A percentile compares a stretch with the other conserved stretches of the same genome.
These are phyloP conservation scores for Saitozyma podzolica DNA, from an alignment of 768 basidiomycete species.

Conservation along the genomic window DNA sequence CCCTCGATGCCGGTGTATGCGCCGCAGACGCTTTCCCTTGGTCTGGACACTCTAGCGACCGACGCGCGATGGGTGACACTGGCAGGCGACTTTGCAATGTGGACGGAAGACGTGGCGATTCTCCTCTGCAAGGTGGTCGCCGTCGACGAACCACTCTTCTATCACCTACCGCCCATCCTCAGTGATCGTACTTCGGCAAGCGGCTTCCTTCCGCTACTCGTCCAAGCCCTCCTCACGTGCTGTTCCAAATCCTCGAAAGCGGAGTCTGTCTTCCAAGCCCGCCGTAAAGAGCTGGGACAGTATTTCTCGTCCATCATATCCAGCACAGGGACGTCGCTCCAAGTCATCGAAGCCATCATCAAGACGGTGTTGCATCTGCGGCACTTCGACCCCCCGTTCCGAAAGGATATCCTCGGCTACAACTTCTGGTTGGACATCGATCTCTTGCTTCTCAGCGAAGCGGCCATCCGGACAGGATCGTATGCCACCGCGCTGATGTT, in stretches of 20 bases:
- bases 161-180: slow-evolving; percentile 66
- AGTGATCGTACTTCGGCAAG: slow-evolving; percentile 64
- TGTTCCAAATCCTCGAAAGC: slow-evolving; percentile 9
- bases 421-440: slow-evolving; percentile 76
- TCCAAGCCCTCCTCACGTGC: slow-evolving; percentile 64
- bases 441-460: slow-evolving; percentile 67
- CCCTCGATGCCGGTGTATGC: neutral
- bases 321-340: slow-evolving; percentile 52
- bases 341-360: slow-evolving; percentile 62
- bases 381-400: slow-evolving; percentile 58
- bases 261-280: neutral
- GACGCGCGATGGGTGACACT: slow-evolving; percentile 10
- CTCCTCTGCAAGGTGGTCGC: slow-evolving; percentile 20
- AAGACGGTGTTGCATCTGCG: slow-evolving; percentile 79
- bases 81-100: neutral
- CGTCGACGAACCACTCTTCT: slow-evolving; percentile 64
- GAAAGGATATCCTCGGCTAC: slow-evolving; percentile 45
- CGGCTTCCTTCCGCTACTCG: slow-evolving; percentile 69
- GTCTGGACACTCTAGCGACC: neutral
- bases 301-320: slow-evolving; percentile 65
- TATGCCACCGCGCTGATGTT: slow-evolving; percentile 90
- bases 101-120: slow-evolving; percentile 20
- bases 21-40: neutral
- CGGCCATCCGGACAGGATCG: slow-evolving; percentile 73
- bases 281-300: slow-evolving; percentile 50